Conservation (phyloP, 1,139 yeast genomes). For the Diutina rugosa region DNA sequence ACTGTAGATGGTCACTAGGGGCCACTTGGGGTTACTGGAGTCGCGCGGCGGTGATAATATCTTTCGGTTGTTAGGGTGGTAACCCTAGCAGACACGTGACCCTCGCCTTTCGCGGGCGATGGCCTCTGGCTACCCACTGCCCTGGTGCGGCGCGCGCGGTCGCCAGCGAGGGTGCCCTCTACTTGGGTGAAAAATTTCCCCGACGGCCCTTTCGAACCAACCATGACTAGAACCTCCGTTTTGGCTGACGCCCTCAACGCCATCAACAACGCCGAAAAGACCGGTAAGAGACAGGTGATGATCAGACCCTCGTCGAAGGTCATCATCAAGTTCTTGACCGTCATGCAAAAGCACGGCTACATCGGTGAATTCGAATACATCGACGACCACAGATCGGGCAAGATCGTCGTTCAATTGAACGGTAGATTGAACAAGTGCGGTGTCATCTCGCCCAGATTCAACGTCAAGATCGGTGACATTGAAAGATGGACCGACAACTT, state of each 20-base stretch:
- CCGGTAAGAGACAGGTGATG: conserved; percentile 98
- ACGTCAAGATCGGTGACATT: conserved; percentile 83
- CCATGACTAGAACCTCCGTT: conserved; percentile 46
- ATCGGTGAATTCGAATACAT: conserved; percentile 98
- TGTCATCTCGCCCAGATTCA: conserved; percentile 96
- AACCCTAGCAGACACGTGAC: too few species aligned
- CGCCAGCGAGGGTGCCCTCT: neutral
- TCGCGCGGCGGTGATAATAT: too few species aligned
- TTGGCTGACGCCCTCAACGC: conserved; percentile 98
- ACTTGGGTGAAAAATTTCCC: neutral
- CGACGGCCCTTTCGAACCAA: neutral
- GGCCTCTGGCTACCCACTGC: too few species aligned
- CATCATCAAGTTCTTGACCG: conserved; percentile 90
- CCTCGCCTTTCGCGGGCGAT: too few species aligned
- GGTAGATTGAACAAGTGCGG: conserved; percentile 99
- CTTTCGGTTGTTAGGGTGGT: too few species aligned
- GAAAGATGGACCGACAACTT: conserved; percentile 98
- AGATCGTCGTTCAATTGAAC: conserved; percentile 90
- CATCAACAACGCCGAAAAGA: conserved; percentile 98
- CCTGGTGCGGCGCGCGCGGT: neutral
- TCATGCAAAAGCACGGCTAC: conserved; percentile 92
- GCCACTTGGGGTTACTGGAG: too few species aligned
- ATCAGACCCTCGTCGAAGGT: conserved; percentile 99
- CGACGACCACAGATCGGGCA: conserved; percentile 98
- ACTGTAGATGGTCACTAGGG: too few species aligned